Evolutionary conservation across 1,284 basidiomycete species (phyloP), one percentile per base, ranked within the genome.

Genomic region (Lentinus polychrous): DNA sequence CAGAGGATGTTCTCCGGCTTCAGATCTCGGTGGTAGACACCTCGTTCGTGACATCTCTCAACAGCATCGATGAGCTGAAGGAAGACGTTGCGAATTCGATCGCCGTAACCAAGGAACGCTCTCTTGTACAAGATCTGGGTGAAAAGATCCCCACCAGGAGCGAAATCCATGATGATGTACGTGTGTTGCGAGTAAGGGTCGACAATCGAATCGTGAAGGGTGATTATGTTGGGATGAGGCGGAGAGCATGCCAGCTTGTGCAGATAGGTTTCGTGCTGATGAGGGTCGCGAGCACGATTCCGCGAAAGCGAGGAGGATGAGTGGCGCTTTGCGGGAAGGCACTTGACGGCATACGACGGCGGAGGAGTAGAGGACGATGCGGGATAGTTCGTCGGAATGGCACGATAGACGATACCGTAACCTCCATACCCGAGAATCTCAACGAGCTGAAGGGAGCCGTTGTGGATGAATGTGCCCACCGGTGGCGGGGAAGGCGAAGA

Each of bases 1-100:
- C 93, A 96, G 53, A 99, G 75, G 57, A 99, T 86, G 69, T 99
- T 99, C 72, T 98, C 96, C 22, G 95, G 95, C 74, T 98, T 99
- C 60, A 99, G 75, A 67, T 98, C 95, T 48, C 95, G 91, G 68
- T 98, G 95, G 73, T 90, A 96, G 65, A 98, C 92, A 66, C 91
- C 91, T 50, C 92, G 74, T 39, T 75, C 78, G 67, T 95, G 90
- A 68, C 83, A 85, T 68, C 91, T 91, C 56, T 94, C 86, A 61
- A 98, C 91, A 42, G 94, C 91, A 59, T 95, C 93, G 60, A 98
- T 78, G 65, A 98, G 83, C 68, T 96, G 93, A 46, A 93, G 74
- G 70, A 95, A 95, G 51, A 94, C 86, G 54, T 83, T 77, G 60
- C 85, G 88, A 70, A 95, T 94, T 52, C 93, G 75, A 34, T 73